These are phyloP conservation scores for Arctostaphylos glauca DNA, from an alignment of 148 eudicot species.

Conservation along the genomic window DNA sequence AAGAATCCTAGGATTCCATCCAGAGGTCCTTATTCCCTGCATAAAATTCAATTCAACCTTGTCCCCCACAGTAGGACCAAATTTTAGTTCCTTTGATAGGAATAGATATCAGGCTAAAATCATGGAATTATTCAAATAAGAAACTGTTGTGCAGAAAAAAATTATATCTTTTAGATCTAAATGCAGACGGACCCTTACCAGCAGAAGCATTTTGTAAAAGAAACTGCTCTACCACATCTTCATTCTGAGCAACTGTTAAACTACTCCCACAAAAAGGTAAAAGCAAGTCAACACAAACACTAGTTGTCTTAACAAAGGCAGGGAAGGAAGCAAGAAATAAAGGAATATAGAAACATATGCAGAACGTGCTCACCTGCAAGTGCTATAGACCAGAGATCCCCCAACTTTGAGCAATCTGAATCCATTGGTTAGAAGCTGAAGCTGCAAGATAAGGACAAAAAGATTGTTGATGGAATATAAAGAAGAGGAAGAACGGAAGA, in stretches of 20 bases:
- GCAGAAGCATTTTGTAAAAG: constrained; percentile 65
- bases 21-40: no score
- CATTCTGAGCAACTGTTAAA: constrained; percentile 93
- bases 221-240: constrained; percentile 83
- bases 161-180: neutral
- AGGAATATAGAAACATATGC: neutral
- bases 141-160: neutral
- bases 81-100: neutral
- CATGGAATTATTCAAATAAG: no score
- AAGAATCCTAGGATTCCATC: neutral
- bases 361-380: constrained; percentile 66
- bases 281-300: neutral
- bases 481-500: neutral
- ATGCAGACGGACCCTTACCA: constrained; percentile 41
- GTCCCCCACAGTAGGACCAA: neutral
- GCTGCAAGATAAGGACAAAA: constrained; percentile 42
- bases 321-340: neutral
- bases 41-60: neutral
- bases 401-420: constrained; percentile 83
- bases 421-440: constrained; percentile 81
- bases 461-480: neutral
- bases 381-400: constrained; percentile 89
- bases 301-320: neutral
- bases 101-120: neutral
- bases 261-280: constrained; percentile 37